Conservation (phyloP, 2,329 filamentous ascomycete species). For the Pseudogymnoascus sp. region DNA sequence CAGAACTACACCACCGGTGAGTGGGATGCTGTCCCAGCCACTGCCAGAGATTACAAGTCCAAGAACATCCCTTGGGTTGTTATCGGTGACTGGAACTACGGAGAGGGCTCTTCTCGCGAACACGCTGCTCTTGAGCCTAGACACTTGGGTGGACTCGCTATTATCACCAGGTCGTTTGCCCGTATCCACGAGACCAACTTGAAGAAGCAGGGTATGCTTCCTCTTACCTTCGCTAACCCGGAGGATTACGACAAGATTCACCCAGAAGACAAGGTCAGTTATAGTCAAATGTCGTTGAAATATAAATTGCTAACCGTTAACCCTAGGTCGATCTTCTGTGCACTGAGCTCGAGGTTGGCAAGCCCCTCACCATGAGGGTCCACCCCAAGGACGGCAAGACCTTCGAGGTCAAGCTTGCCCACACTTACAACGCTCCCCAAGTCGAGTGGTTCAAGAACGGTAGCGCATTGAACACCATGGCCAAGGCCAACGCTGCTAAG, state of each 20-base stretch:
- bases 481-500: constrained; percentile 47
- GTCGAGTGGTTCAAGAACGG: constrained; percentile 99
- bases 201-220: constrained; percentile 99
- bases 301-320: constrained; percentile 14
- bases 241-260: constrained; percentile 97
- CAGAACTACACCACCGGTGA: constrained; percentile 82
- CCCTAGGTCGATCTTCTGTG: constrained; percentile 67
- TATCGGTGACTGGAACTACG: constrained; percentile 99
- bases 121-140: constrained; percentile 96
- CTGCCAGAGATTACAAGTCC: constrained; percentile 97
- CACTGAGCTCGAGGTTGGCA: constrained; percentile 85
- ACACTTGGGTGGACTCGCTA: constrained; percentile 92
- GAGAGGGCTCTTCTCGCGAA: constrained; percentile 94
- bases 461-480: constrained; percentile 97
- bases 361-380: constrained; percentile 85
- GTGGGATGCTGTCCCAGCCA: constrained; percentile 82
- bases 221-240: constrained; percentile 87
- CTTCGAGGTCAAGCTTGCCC: constrained; percentile 77
- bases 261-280: constrained; percentile 70
- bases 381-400: constrained; percentile 80
- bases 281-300: not conserved
- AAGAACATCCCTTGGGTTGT: constrained; percentile 97
- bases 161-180: constrained; percentile 91
- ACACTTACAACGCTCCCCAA: constrained; percentile 98
- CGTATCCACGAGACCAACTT: constrained; percentile 99